Conservation (phyloP, 345 rosid genomes). For the Schrenkiella parvula region DNA sequence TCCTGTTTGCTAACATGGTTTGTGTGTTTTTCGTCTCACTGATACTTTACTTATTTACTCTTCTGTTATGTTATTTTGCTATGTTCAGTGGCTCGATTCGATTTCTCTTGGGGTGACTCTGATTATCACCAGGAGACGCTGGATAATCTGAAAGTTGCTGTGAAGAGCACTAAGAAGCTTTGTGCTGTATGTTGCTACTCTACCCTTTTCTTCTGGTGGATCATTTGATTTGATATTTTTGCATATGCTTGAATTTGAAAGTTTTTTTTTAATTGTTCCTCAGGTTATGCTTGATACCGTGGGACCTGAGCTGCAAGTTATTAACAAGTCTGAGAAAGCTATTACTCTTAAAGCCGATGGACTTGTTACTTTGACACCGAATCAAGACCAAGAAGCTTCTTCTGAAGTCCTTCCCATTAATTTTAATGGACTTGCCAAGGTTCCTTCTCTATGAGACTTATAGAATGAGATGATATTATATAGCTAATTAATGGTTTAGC, state of each 20-base stretch:
- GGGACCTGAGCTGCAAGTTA: constrained; percentile 90
- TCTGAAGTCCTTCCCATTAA: constrained; percentile 86
- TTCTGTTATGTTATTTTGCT: neutral
- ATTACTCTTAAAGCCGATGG: constrained; percentile 78
- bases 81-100: constrained; percentile 77
- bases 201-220: neutral
- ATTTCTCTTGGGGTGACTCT: constrained; percentile 82
- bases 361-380: constrained; percentile 70
- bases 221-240: constrained; percentile 7
- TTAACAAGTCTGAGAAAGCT: constrained; percentile 65
- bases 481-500: neutral
- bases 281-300: constrained; percentile 97
- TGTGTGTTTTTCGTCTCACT: neutral
- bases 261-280: neutral
- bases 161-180: constrained; percentile 78
- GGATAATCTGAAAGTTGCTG: constrained; percentile 71
- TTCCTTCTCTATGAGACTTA: constrained; percentile 24
- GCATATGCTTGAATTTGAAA: neutral
- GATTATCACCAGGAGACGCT: constrained; percentile 85
- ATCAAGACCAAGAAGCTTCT: constrained; percentile 73
- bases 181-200: constrained; percentile 61
- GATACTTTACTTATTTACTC: neutral
- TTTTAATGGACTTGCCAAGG: constrained; percentile 84
- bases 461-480: neutral
- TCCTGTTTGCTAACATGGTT: neutral